Evolutionary conservation across 495 filamentous ascomycete species (phyloP), one percentile per base, ranked within the genome.

Genomic region (Clavariopsis aquatica): DNA sequence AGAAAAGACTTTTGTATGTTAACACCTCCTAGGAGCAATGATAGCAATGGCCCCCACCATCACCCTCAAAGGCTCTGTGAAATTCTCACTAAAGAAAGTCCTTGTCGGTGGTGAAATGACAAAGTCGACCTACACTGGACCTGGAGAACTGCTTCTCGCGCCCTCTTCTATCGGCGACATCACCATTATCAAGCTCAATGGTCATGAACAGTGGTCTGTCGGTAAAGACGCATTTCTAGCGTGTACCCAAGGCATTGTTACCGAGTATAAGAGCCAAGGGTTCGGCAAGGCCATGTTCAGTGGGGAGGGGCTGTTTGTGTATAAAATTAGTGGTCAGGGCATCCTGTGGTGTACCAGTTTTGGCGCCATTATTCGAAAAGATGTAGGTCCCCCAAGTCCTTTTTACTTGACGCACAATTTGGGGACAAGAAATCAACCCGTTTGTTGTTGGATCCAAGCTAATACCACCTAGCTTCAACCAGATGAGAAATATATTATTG

Each of bases 281-380:
- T 77, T 98, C n/a, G 83, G 87, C 28, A 98, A 98, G 76, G 91
- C 87, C 1, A 87, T 98, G 77, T 97, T 98, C 76, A 90, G 86
- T 7, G 94, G 94, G 0, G 94, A 97, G 74, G 94, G 94, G 0
- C 71, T 96, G 49, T 97, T 94, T 77, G 85, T 97, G 9, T 95
- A 95, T 74, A 92, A 89, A 75, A 89, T 98, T 23, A 82, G 78
- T 10, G 93, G 93, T 0, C 80, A 76, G 4, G 94, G 94, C 0
- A 73, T 98, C 29, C 63, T 96, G 28, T 98, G 92, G 89, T 77
- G 97, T 31, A 90, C 89, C 8, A 95, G 91, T 70, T 92, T 98
- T 64, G 94, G 94, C 0, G 94, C 95, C 2, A 96, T 98, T 62
- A 89, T 98, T 61, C 84, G 90, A 70, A 98, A 98, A 77, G 93